A percentile compares a stretch with the other conserved stretches of the same genome.
Conservation (phyloP, 2,329 filamentous ascomycete genomes). For the Purpureocillium lavendulum region DNA sequence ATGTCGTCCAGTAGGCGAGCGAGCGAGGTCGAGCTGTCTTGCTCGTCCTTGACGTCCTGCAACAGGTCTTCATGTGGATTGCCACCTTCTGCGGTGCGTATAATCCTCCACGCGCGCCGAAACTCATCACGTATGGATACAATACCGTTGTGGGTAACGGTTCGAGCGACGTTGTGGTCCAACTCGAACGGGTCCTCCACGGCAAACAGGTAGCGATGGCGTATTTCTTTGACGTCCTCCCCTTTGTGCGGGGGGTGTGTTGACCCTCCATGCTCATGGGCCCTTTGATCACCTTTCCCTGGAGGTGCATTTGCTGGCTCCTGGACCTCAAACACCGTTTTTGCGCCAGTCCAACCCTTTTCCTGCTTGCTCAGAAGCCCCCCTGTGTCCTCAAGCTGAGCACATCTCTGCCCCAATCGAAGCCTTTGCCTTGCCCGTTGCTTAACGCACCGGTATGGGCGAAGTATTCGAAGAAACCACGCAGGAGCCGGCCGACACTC, state of each 20-base stretch:
- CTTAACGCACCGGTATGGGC: slow-evolving; percentile 51
- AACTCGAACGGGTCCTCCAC: slow-evolving; percentile 90
- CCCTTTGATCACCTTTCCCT: slow-evolving; percentile 3
- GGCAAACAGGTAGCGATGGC: slow-evolving; percentile 75
- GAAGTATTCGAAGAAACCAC: slow-evolving; percentile 86
- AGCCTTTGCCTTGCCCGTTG: slow-evolving; percentile 44
- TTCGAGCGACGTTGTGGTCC: slow-evolving; percentile 81
- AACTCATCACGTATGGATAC: slow-evolving; percentile 80
- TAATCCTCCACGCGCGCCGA: slow-evolving; percentile 67
- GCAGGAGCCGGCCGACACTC: slow-evolving; percentile 60
- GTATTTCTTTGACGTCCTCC: slow-evolving; percentile 55
- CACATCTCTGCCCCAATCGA: slow-evolving; percentile 75
- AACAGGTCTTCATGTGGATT: slow-evolving; percentile 39
- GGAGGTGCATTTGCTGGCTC: slow-evolving; percentile 5
- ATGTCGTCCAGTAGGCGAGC: slow-evolving; percentile 22
- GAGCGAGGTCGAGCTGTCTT: slow-evolving; percentile 15
- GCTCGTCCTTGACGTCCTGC: slow-evolving; percentile 34
- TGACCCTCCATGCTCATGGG: not conserved
- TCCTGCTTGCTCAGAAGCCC: slow-evolving; percentile 61
- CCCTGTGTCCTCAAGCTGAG: slow-evolving; percentile 66
- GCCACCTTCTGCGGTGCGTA: slow-evolving; percentile 42
- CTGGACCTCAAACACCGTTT: slow-evolving; percentile 53
- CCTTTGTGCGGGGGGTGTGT: slow-evolving; percentile 8
- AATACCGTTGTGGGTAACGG: slow-evolving; percentile 76
- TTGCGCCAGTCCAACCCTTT: slow-evolving; percentile 83